Conservation (phyloP, 2,329 filamentous ascomycete species). For the Cladophialophora yegresii region DNA sequence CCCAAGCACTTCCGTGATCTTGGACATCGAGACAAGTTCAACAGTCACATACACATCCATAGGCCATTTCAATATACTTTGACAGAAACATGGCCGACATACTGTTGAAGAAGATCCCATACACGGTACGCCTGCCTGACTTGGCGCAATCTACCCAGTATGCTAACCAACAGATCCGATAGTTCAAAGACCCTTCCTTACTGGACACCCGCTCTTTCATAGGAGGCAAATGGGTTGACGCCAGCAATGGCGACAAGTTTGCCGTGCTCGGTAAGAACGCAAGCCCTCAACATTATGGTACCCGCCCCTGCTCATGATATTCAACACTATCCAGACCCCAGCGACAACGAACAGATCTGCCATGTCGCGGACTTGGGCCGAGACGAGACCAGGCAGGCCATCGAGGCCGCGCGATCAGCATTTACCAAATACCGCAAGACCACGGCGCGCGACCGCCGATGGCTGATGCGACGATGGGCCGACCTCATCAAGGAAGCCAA, state of each 20-base stretch:
- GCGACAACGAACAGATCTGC: conserved; percentile 18
- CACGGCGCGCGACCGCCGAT: conserved; percentile 61
- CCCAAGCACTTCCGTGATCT: not conserved
- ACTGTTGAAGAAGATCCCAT: conserved; percentile 14
- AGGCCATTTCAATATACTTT: not conserved
- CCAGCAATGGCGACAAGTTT: conserved; percentile 7
- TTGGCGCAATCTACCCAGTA: too few species aligned
- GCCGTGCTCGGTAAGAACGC: conserved; percentile 11
- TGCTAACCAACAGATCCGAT: not conserved
- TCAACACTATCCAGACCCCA: not conserved
- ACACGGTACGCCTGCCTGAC: conserved; percentile 7
- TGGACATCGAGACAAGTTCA: not conserved
- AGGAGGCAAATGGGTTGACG: conserved; percentile 17
- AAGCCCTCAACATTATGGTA: not conserved
- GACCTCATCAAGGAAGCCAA: conserved; percentile 64
- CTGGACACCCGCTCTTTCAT: conserved; percentile 17
- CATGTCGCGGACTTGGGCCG: conserved; percentile 17
- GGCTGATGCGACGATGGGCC: conserved; percentile 67
- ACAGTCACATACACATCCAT: not conserved
- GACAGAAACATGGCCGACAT: conserved; percentile 5
- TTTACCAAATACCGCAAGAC: conserved; percentile 62
- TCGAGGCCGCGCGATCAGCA: conserved; percentile 76
- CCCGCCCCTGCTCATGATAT: not conserved
- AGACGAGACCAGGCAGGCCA: conserved; percentile 56
- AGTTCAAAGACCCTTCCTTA: conserved; percentile 20